Evolutionary conservation across 805 yeast species (phyloP), one percentile per base, ranked within the genome.

Genomic region (Saccharomyces mikatae): DNA sequence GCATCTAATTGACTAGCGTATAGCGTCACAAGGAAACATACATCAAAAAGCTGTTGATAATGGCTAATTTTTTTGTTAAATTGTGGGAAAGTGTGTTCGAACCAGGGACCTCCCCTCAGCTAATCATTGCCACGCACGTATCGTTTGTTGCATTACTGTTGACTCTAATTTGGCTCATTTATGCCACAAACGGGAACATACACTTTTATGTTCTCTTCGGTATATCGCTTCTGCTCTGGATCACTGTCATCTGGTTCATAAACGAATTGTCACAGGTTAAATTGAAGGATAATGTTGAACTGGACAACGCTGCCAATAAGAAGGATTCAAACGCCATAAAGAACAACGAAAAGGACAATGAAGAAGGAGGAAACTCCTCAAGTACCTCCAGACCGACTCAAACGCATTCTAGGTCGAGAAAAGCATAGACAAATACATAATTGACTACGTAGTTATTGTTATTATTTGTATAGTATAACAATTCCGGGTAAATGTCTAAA

Each of bases 81-180:
- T 77, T 92, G 47, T 91, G 97, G 97, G 84, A 87, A 54, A 87
- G 96, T 13, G 81, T 94, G 28, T 88, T 92, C 71, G 84, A 89
- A 17, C 97, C 98, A 5, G 99, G 99, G 1, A 82, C 96, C 0
- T 81, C 94, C 1, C 97, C 97, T 1, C 89, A 95, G 1, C 77
- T 94, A 51, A 76, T 90, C n/a, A 76, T 78, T 41, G 97, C 98
- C 1, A 92, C 97, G 0, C 97, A 94, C 67, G 78, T 74, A 1
- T 86, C 97, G 1, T 94, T 94, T 64, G 74, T 79, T 0, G 76
- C 86, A 10, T 76, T 94, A 54, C 49, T 80, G 4, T 77, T 87
- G 0, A 63, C 68, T 6, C 75, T 92, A 56, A 57, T 74, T 1
- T 72, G 76, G 55, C 78, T 92, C 72, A 77, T 84, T 30, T 80